Percentiles rank a stretch among this genome's conserved stretches.
phyloP scores from a whole-genome alignment of 2,329 filamentous ascomycete genomes.

The Neopestalotiopsis rosae region DNA sequence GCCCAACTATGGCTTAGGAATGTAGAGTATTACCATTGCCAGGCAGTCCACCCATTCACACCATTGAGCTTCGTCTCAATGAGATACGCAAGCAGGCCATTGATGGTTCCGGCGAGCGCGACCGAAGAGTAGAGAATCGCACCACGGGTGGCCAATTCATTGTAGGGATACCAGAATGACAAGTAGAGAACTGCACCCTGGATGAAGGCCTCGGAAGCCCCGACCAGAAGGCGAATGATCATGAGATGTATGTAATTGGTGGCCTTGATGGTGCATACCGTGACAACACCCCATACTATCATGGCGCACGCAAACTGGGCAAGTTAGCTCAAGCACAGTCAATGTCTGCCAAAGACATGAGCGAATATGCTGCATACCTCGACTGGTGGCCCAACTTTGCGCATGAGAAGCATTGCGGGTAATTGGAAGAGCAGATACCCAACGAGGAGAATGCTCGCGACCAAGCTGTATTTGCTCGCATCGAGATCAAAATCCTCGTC shows the following conservation, averaged over 20 bases:
- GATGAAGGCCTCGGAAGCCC: slow-evolving; percentile 30
- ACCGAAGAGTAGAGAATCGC: slow-evolving; percentile 28
- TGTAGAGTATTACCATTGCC: slow-evolving; percentile 24
- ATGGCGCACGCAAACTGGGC: slow-evolving; percentile 18
- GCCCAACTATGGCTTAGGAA: no score
- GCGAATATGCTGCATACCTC: slow-evolving; percentile 19
- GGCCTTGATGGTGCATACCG: slow-evolving; percentile 26
- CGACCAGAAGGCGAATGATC: slow-evolving; percentile 27
- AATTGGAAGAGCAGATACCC: slow-evolving; percentile 30
- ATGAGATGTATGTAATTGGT: slow-evolving; percentile 24
- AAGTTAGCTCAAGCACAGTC: slow-evolving; percentile 11
- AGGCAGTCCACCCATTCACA: slow-evolving; percentile 28
- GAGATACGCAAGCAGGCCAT: slow-evolving; percentile 31
- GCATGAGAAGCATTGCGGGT: slow-evolving; percentile 31
- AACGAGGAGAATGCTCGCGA: slow-evolving; percentile 26
- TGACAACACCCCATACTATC: slow-evolving; percentile 31
- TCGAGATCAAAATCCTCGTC: slow-evolving; percentile 26
- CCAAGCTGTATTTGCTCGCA: slow-evolving; percentile 26
- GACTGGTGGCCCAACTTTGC: slow-evolving; percentile 27
- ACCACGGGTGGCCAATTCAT: slow-evolving; percentile 30
- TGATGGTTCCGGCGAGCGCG: slow-evolving; percentile 31
- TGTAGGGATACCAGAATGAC: slow-evolving; percentile 34
- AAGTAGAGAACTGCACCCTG: slow-evolving; percentile 31
- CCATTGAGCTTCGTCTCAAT: slow-evolving; percentile 28
- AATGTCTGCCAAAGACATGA: neutral